phyloP scores from a whole-genome alignment of 495 filamentous ascomycete species.

The Penicillium simplicissimum region DNA sequence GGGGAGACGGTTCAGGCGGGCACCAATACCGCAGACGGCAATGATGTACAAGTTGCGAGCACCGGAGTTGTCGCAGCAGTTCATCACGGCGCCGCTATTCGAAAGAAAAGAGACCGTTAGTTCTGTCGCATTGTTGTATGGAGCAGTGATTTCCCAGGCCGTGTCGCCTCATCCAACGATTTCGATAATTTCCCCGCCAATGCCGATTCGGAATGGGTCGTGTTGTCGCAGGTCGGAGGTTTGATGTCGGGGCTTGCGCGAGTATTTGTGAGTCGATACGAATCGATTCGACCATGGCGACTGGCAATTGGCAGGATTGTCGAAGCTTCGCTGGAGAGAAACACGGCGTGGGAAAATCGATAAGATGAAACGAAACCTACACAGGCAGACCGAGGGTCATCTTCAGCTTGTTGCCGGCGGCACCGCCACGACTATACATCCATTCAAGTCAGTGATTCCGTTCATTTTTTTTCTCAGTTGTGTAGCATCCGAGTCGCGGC shows the following conservation, averaged over 20 bases:
- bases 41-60: slow-evolving; percentile 99
- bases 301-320: slow-evolving; percentile 15
- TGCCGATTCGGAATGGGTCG: slow-evolving; percentile 6
- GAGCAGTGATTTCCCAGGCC: slow-evolving; percentile 10
- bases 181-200: slow-evolving; percentile 11
- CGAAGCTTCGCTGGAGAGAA: slow-evolving; percentile 22
- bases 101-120: slow-evolving; percentile 25
- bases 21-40: slow-evolving; percentile 98
- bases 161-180: slow-evolving; percentile 15
- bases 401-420: slow-evolving; percentile 99
- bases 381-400: slow-evolving; percentile 99
- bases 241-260: neutral
- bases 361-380: slow-evolving; percentile 69
- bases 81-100: slow-evolving; percentile 88
- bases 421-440: slow-evolving; percentile 70
- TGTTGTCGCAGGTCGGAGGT: slow-evolving; percentile 6
- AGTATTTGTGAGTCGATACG: neutral
- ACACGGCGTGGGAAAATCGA: slow-evolving; percentile 23
- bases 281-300: slow-evolving; percentile 1
- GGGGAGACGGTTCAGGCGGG: slow-evolving; percentile 95
- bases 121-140: slow-evolving; percentile 10
- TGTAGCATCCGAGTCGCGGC: slow-evolving; percentile 2
- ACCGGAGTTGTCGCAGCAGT: slow-evolving; percentile 98
- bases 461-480: slow-evolving; percentile 4
- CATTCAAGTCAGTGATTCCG: slow-evolving; percentile 32